These are phyloP conservation scores for Syncephalastrum sp. DNA, from an alignment of 371 early-diverging fungal species.

Conservation along the genomic window DNA sequence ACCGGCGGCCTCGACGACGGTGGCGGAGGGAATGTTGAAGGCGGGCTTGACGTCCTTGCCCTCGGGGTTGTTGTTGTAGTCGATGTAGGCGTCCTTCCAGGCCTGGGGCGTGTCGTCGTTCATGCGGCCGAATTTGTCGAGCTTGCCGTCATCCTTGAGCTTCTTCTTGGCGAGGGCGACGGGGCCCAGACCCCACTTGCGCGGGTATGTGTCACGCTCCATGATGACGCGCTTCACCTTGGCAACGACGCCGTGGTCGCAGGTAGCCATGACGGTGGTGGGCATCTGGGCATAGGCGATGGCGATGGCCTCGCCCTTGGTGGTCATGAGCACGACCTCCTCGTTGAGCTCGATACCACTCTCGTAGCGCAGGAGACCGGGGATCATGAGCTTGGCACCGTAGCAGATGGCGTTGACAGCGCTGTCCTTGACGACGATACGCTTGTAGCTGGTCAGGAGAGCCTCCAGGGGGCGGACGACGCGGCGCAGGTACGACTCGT, in stretches of 20 bases:
- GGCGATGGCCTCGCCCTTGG: conserved; percentile 99
- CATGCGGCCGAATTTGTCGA: conserved; percentile 93
- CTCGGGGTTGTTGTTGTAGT: conserved; percentile 61
- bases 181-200: conserved; percentile 97
- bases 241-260: conserved; percentile 94
- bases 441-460: conserved; percentile 94
- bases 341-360: conserved; percentile 94
- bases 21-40: conserved; percentile 29
- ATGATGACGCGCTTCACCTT: conserved; percentile 99
- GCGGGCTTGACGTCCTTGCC: conserved; percentile 34
- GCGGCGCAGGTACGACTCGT: conserved; percentile 88
- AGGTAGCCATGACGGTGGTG: conserved; percentile 90
- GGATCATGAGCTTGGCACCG: conserved; percentile 98
- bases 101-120: conserved; percentile 80
- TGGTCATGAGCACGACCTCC: conserved; percentile 98
- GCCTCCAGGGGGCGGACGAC: conserved; percentile 97
- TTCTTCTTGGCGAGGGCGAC: conserved; percentile 95
- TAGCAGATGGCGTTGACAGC: conserved; percentile 99
- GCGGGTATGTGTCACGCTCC: conserved; percentile 99
- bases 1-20: conserved; percentile 41
- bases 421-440: conserved; percentile 99
- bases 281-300: conserved; percentile 96
- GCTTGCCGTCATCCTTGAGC: conserved; percentile 93
- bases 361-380: conserved; percentile 98
- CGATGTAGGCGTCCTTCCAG: conserved; percentile 77